Evolutionary conservation across 2,329 filamentous ascomycete species (phyloP).

Genomic region (Fusarium tupiense): DNA sequence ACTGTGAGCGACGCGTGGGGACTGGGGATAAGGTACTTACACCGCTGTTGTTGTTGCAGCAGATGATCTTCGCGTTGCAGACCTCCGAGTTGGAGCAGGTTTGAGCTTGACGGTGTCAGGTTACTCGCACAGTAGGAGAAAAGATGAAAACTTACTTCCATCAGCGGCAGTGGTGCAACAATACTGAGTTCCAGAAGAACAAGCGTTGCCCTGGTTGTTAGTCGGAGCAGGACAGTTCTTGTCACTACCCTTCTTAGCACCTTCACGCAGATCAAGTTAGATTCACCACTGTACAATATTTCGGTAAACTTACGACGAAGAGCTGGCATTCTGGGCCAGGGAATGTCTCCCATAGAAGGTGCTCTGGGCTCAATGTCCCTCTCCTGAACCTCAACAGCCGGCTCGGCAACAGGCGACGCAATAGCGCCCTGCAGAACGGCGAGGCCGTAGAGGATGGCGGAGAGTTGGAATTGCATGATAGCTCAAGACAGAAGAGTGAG

Average conservation of each 20-base stretch:
- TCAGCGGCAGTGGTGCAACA: constrained; percentile 5
- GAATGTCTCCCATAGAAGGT: background rate
- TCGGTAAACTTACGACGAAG: background rate
- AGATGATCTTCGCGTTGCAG: constrained; percentile 3
- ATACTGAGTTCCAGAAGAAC: background rate
- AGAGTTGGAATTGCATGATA: background rate
- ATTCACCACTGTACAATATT: rapidly evolving
- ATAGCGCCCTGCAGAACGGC: background rate
- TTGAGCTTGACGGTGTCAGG: background rate
- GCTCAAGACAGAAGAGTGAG: background rate
- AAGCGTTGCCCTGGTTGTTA: background rate
- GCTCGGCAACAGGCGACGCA: background rate
- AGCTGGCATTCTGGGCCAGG: background rate
- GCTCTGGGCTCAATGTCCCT: background rate
- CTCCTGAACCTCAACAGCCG: background rate
- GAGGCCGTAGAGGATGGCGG: background rate
- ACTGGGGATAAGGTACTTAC: background rate
- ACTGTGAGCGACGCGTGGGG: background rate
- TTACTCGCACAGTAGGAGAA: background rate
- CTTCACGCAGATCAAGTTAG: background rate
- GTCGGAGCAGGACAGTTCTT: background rate
- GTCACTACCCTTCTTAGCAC: background rate
- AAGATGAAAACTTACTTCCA: constrained; percentile 8
- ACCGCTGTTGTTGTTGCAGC: constrained; percentile 20
- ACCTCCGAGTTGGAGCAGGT: constrained; percentile 27